A percentile compares a stretch with the other conserved stretches of the same genome.
Evolutionary conservation across 345 rosid species (phyloP).

Genomic region (Noccaea caerulescens): DNA sequence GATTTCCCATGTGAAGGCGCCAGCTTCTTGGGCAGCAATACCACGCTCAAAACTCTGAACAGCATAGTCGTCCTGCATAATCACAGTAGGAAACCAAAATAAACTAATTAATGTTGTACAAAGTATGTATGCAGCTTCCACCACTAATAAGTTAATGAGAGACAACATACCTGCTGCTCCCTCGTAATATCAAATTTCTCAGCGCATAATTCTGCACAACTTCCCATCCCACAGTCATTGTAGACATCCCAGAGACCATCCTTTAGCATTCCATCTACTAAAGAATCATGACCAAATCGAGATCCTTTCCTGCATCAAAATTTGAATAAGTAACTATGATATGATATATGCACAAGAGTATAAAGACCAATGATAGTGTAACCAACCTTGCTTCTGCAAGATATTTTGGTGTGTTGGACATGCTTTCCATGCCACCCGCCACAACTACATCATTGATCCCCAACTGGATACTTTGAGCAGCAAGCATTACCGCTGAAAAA

Average conservation of each 20-base stretch:
- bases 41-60: slow-evolving; percentile 97
- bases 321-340: slow-evolving; percentile 34
- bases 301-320: slow-evolving; percentile 83
- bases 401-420: slow-evolving; percentile 96
- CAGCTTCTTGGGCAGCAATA: slow-evolving; percentile 87
- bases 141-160: not conserved
- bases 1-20: slow-evolving; percentile 94
- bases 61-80: slow-evolving; percentile 78
- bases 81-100: slow-evolving; percentile 16
- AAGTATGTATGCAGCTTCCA: not conserved
- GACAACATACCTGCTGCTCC: slow-evolving; percentile 71
- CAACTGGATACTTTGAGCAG: slow-evolving; percentile 91
- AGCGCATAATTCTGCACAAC: slow-evolving; percentile 91
- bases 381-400: slow-evolving; percentile 85
- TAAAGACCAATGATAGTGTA: not conserved
- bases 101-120: slow-evolving; percentile 1
- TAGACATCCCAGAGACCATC: slow-evolving; percentile 99
- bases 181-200: slow-evolving; percentile 72
- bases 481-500: slow-evolving; percentile 86
- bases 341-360: slow-evolving; percentile 6
- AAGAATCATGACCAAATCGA: slow-evolving; percentile 88
- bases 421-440: slow-evolving; percentile 99
- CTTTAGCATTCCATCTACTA: slow-evolving; percentile 94
- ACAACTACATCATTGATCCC: slow-evolving; percentile 92
- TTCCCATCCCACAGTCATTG: slow-evolving; percentile 92